Conservation (phyloP, 192 early-diverging fungal species). For the Umbelopsis sp. region DNA sequence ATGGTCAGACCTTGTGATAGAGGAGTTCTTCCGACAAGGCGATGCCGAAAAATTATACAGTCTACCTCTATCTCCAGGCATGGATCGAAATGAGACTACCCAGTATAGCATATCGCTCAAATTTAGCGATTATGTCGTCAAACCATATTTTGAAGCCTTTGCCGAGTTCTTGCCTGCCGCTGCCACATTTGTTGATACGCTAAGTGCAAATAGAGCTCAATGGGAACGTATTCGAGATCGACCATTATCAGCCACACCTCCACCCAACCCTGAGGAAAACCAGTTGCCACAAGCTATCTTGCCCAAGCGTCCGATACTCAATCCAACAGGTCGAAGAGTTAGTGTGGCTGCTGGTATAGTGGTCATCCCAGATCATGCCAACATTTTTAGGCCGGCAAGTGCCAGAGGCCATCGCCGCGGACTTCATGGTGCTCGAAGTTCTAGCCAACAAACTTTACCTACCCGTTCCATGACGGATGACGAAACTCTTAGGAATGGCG, state of each 20-base stretch:
- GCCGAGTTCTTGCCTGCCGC: constrained; percentile 71
- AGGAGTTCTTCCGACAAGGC: constrained; percentile 88
- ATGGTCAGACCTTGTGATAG: constrained; percentile 87
- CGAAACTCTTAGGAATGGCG: background rate
- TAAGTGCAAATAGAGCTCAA: constrained; percentile 54
- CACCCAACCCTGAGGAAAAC: constrained; percentile 16
- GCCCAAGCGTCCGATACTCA: background rate
- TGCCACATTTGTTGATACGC: constrained; percentile 52
- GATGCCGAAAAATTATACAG: constrained; percentile 76
- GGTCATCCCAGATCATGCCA: constrained; percentile 38
- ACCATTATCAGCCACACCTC: constrained; percentile 4
- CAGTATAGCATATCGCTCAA: constrained; percentile 78
- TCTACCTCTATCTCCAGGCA: constrained; percentile 84
- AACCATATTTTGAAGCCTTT: constrained; percentile 81
- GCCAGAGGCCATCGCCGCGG: constrained; percentile 6
- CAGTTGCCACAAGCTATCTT: constrained; percentile 1
- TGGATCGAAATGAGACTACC: constrained; percentile 75
- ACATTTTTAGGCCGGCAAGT: background rate
- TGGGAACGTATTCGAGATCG: constrained; percentile 55
- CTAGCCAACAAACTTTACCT: background rate
- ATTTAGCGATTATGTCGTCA: constrained; percentile 83
- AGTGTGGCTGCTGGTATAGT: constrained; percentile 43
- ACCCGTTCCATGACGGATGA: constrained; percentile 6
- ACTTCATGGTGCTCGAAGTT: background rate
- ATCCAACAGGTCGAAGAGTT: constrained; percentile 33